A percentile compares a stretch with the other conserved stretches of the same genome.
Conservation (phyloP, 2,329 filamentous ascomycete genomes). For the Colletotrichum sublineola region DNA sequence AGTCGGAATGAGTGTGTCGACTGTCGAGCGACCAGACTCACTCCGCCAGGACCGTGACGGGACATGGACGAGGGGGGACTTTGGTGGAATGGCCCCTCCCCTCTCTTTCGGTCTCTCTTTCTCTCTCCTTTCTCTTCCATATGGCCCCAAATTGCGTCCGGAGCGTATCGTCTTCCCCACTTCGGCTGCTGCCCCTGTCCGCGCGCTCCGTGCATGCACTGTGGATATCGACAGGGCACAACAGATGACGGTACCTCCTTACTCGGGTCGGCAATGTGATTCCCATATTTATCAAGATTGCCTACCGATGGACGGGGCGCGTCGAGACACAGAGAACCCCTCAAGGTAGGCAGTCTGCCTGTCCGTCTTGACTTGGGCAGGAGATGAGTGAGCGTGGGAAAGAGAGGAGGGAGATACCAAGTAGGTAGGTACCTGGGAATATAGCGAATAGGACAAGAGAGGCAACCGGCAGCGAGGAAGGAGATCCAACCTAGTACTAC, state of each 20-base stretch:
- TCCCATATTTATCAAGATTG: conserved; percentile 28
- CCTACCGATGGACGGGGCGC: conserved; percentile 1
- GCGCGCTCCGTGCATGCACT: conserved; percentile 39
- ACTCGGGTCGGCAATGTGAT: conserved; percentile 14
- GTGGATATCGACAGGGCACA: conserved; percentile 13
- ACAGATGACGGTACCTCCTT: background rate
- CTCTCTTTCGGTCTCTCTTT: background rate
- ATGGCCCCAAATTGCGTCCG: conserved; percentile 21
- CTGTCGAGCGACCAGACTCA: conserved; percentile 24
- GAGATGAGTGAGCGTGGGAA: background rate
- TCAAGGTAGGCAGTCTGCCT: background rate
- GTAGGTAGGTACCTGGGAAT: background rate
- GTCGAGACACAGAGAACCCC: background rate
- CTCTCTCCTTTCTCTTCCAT: background rate
- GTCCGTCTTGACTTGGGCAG: background rate
- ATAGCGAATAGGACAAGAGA: background rate
- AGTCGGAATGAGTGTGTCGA: conserved; percentile 1
- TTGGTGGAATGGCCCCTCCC: conserved; percentile 6
- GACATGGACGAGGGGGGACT: background rate
- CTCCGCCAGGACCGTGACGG: conserved; percentile 20
- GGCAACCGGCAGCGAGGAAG: background rate
- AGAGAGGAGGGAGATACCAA: background rate
- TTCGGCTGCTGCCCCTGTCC: conserved; percentile 18
- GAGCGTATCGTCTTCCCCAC: conserved; percentile 28
- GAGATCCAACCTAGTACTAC: background rate